Evolutionary conservation across 2,329 filamentous ascomycete genomes (phyloP), one percentile per base, ranked within the genome.

Genomic region (Aspergillus spinulosporus): DNA sequence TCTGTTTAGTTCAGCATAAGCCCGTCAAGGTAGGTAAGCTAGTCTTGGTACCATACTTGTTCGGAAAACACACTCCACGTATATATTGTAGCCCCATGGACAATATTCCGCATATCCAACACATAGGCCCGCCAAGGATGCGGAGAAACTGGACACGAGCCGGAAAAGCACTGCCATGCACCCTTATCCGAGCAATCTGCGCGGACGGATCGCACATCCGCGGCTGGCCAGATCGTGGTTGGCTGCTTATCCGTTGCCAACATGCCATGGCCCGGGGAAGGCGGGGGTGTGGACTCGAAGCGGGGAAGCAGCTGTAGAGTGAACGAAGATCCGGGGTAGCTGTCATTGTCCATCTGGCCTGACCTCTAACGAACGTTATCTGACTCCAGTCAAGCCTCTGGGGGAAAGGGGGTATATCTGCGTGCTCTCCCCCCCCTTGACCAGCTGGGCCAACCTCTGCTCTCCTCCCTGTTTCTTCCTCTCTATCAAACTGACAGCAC

Each of bases 141-240:
- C 48, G 49, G 49, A 21, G 49, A 31, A 36, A 52, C 5, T 21
- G 39, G 28, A 37, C n/a, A 34, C 9, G 29, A 9, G 15, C 15
- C 49, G 49, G 49, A 52, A 26, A 52, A 43, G 49, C 29, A 32
- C n/a, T 4, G 37, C 49, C 37, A 43, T 11, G 49, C 28, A 12
- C 21, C 11, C 3, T 31, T 43, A 28, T 42, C 49, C 49, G 49
- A 21, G 5, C 9, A n/a, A 32, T 52, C 40, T 34, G 12, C 28
- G 11, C 4, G 7, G 3, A 28, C 49, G 39, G 40, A 37, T 44
- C 14, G 37, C 26, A 28, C 21, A 43, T 51, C 49, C 49, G 49
- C n/a, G 4, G 4, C 4, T 43, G 2, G 9, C 7, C 7, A 11
- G 11, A 5, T 4, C n/a, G 6, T 52, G 7, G 36, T 52, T 52